Evolutionary conservation across 2,329 filamentous ascomycete species (phyloP).

Genomic region (Cladosporium sp.): DNA sequence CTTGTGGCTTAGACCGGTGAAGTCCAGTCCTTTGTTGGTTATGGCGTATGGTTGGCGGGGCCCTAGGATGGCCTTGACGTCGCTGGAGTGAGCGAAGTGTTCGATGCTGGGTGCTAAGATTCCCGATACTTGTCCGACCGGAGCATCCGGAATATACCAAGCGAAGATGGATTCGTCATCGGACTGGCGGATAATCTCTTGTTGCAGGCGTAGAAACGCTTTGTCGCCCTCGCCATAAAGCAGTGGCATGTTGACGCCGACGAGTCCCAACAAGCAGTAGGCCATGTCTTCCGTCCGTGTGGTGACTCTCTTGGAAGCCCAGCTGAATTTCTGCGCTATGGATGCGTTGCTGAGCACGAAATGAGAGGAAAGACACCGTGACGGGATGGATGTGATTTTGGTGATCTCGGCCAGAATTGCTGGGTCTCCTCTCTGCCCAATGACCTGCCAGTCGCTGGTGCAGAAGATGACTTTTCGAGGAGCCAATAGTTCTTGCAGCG

Average conservation of each 20-base stretch:
- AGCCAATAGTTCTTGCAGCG: slow-evolving; percentile 29
- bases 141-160: background rate
- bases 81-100: background rate
- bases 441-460: slow-evolving; percentile 24
- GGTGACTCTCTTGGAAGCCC: slow-evolving; percentile 12
- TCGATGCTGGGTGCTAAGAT: background rate
- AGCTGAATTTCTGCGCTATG: slow-evolving; percentile 18
- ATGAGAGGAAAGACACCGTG: background rate
- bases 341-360: background rate
- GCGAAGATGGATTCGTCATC: slow-evolving; percentile 14
- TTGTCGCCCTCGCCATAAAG: slow-evolving; percentile 40
- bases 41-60: background rate
- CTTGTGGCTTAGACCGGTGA: background rate
- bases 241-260: slow-evolving; percentile 46
- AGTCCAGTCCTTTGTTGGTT: background rate
- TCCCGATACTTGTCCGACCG: background rate
- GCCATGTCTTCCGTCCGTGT: slow-evolving; percentile 42
- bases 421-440: slow-evolving; percentile 24
- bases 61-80: background rate
- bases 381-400: background rate
- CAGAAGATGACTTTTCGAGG: slow-evolving; percentile 22
- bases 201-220: slow-evolving; percentile 17
- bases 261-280: slow-evolving; percentile 48
- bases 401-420: background rate
- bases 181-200: slow-evolving; percentile 13